Evolutionary conservation across 352 stramenopile genomes (phyloP), one percentile per base, ranked within the genome.

Genomic region (Plasmopara halstedii): DNA sequence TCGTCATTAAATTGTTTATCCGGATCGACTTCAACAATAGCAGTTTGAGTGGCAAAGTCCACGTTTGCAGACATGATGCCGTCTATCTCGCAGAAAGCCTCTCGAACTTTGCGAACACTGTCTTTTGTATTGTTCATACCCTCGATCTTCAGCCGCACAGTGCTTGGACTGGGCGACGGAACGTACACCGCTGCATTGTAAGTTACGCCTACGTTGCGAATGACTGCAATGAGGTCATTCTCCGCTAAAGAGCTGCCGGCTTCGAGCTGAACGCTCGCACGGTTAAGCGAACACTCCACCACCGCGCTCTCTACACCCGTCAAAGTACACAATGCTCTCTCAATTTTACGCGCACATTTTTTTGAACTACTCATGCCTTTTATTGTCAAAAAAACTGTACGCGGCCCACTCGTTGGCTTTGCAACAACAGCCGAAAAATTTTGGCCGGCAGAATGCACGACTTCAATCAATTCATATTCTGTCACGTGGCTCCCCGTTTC

Each of bases 361-460:
- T 86, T 88, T 13, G 72, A 73, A 42, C 79, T 90, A 36, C 68
- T 87, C 83, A 94, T 91, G 15, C 81, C 83, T 4, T 71, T 62
- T 13, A 94, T 54, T 15, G 70, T 45, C 10, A 94, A 51, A 14
- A 72, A 33, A 36, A 91, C 64, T 3, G 62, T 78, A 15, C 70
- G 73, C 13, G 73, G 64, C 15, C 66, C 60, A 2, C 39, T 47
- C 11, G 57, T 56, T 17, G 75, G 71, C 3, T 64, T 59, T 13
- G 63, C 65, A 2, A 84, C 37, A 9, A 56, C 70, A 18, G 79
- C 79, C 5, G 58, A 67, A 38, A 89, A 91, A 54, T 89, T 88
- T 27, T 73, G 37, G 4, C 58, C 73, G 0, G 60, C 63, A 6
- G 62, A 73, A 45, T 76, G 52, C 15, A 93, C 66, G 27, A 83